These are phyloP conservation scores for Russula olivacea DNA, from an alignment of 768 basidiomycete genomes.

Conservation along the genomic window DNA sequence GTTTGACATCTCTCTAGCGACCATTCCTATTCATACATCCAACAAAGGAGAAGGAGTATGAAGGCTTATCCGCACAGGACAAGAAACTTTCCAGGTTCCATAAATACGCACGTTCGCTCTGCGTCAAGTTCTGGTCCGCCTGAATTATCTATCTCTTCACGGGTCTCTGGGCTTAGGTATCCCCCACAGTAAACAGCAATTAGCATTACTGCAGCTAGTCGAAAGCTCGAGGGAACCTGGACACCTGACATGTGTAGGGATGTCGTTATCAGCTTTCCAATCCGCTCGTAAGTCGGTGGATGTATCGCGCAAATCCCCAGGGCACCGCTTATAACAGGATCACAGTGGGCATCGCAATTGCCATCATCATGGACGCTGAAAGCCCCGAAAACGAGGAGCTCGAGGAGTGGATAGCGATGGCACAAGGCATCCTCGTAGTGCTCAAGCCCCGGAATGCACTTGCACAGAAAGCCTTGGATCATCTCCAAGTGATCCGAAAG, in stretches of 20 bases:
- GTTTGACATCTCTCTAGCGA: slow-evolving; percentile 13
- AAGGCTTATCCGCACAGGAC: slow-evolving; percentile 13
- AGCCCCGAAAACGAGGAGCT: slow-evolving; percentile 26
- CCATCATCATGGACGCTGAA: slow-evolving; percentile 28
- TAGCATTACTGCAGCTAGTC: slow-evolving; percentile 21
- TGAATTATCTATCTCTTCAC: not conserved
- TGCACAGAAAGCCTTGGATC: slow-evolving; percentile 23
- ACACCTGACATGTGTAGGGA: slow-evolving; percentile 17
- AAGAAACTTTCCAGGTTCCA: slow-evolving; percentile 18
- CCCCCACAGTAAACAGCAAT: slow-evolving; percentile 24
- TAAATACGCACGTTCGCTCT: slow-evolving; percentile 21
- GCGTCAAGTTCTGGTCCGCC: slow-evolving; percentile 19
- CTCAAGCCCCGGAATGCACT: slow-evolving; percentile 21
- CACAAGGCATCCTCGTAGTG: slow-evolving; percentile 19
- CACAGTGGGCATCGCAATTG: slow-evolving; percentile 27
- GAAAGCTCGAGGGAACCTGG: slow-evolving; percentile 7
- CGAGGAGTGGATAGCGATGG: slow-evolving; percentile 28
- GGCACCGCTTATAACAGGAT: not conserved
- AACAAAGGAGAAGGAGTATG: slow-evolving; percentile 15
- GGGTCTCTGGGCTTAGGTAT: not conserved
- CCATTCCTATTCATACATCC: slow-evolving; percentile 25
- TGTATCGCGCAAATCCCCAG: not conserved
- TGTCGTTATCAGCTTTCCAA: slow-evolving; percentile 19
- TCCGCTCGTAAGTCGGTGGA: slow-evolving; percentile 24
- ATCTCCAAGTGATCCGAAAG: slow-evolving; percentile 24